Base-by-base conservation (phyloP, 1,284 basidiomycete species). In the Schizopora paradoxa region DNA sequence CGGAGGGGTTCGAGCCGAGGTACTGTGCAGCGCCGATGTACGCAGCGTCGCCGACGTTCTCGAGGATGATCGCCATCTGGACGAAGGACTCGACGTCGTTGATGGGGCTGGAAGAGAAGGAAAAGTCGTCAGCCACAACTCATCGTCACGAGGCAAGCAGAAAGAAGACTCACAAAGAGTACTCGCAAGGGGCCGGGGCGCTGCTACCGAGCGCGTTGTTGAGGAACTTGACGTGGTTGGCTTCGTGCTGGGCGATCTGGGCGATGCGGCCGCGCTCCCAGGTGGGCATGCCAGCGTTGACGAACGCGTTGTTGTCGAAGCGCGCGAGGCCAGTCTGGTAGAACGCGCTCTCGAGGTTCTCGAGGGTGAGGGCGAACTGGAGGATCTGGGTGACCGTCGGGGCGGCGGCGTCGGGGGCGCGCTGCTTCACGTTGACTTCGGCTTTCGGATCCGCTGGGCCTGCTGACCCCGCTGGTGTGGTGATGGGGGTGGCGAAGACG, bases 311-410 rank as follows among this genome's bases (percentile, higher is more conserved):
- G n/a, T 65, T 61, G 48, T 63, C 60, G 64, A 66, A 80, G 45
- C 68, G 69, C 1, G 56, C 51, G 6, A 82, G 68, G 2, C 63
- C 74, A 6, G 61, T 57, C 2, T 57, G 48, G 61, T 78, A 89
- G 67, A 86, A 86, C 18, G 72, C 65, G 60, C 72, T 71, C 62
- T 86, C 80, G 51, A 89, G 68, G 59, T 85, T 74, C 64, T 88
- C 82, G 39, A 87, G 70, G 16, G 76, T 77, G 39, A 86, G 70
- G 2, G 80, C 79, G 41, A 75, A 79, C 59, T 84, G 49, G 2
- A 51, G 41, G n/a, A 48, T 40, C 32, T 51, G 45, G 10, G 49
- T 51, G 3, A 13, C 16, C 25, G 35, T 48, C 26, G 25, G 2
- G 5, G 26, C 4, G 35, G 14, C 18, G 45, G 10, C 5, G 37